A percentile compares a stretch with the other conserved stretches of the same genome.
Conservation (phyloP, 257 asterid species). For the Solanum habrochaites region DNA sequence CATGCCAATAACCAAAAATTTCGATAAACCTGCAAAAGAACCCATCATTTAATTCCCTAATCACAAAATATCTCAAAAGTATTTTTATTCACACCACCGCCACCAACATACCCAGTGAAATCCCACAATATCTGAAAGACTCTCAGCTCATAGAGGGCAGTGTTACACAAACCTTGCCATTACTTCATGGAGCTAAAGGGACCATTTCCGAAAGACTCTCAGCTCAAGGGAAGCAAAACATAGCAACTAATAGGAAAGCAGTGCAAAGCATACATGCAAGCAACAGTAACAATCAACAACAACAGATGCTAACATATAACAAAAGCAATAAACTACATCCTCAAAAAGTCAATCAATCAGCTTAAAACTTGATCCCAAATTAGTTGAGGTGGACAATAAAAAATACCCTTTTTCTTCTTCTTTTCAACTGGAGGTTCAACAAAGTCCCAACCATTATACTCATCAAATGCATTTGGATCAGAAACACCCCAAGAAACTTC, state of each 20-base stretch:
- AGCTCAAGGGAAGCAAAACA: background rate
- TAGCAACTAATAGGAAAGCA: background rate
- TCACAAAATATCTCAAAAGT: background rate
- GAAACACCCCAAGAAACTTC: constrained; percentile 40
- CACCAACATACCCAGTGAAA: background rate
- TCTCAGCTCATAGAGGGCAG: too few species aligned
- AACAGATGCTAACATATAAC: background rate
- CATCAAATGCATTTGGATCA: constrained; percentile 25
- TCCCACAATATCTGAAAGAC: background rate
- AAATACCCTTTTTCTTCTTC: background rate
- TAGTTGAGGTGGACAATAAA: background rate
- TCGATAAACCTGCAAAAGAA: constrained; percentile 29
- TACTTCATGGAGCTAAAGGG: background rate
- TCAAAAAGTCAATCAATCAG: background rate
- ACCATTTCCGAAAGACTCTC: background rate
- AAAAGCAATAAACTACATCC: background rate
- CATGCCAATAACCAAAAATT: constrained; percentile 38
- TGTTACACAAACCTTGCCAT: background rate
- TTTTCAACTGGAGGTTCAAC: constrained; percentile 22
- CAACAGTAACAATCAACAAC: background rate
- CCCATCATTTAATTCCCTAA: constrained; percentile 2
- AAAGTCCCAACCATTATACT: constrained; percentile 78
- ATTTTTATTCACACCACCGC: background rate
- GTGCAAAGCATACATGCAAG: background rate
- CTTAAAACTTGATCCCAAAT: background rate